Base-by-base conservation (phyloP, 768 basidiomycete genomes). In the Mycena maculata region DNA sequence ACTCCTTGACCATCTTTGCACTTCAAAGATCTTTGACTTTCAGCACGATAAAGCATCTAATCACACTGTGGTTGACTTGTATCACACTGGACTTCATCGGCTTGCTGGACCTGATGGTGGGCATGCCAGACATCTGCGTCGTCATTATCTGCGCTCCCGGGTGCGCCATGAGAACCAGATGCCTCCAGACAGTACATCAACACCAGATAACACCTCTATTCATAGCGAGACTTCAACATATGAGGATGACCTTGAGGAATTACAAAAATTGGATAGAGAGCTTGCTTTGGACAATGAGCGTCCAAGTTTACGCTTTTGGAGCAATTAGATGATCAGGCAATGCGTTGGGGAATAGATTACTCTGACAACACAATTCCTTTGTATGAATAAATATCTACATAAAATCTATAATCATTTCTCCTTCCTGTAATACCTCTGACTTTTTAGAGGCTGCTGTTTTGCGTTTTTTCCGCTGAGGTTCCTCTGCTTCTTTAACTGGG, bases 101-200 rank as follows among this genome's bases (percentile, higher is more conserved):
- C 57, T 68, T 8, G 60, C 67, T 23, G 67, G 67, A 1, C 12
- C 36, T 3, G 45, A 49, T 9, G 67, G 67, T n/a, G 67, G 61
- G 8, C 67, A 68, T 63, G 56, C 67, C 33, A 63, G 53, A 47
- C 67, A 68, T n/a, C 56, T 68, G 23, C 56, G 42, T 15, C 47
- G 52, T 0, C 67, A 68, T 42, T 22, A 20, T 13, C 42, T 68
- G 5, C 60, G 62, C 13, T 60, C 22, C 25, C 48, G 67, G 13
- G 41, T 28, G 5, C 48, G 62, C 10, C 61, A 68, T 38, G 36
- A 28, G 13, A 47, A 60, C 38, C 33, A 42, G n/a, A 39, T 36
- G 30, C 23, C 41, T 27, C 23, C n/a, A n/a, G n/a, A n/a, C n/a
- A n/a, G n/a, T n/a, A n/a, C n/a, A n/a, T n/a, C n/a, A n/a, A n/a